Evolutionary conservation across 306 rosid species (phyloP), one percentile per base, ranked within the genome.

Genomic region (Sophora flavescens): DNA sequence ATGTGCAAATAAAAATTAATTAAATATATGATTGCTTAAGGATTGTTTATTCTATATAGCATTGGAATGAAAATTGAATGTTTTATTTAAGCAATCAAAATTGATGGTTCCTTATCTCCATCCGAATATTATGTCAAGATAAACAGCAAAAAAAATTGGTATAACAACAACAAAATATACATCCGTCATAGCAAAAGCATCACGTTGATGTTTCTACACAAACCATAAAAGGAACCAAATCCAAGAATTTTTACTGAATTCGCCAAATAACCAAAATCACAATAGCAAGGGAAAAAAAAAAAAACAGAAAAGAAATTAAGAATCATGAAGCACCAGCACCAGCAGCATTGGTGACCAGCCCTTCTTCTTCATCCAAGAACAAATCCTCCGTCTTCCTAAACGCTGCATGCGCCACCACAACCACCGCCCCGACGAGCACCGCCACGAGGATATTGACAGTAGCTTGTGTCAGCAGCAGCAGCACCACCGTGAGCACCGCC

Each of bases 401-500:
- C 42, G 60, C 83, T 1, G 88, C 95, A 76, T 93, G 98, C 16
- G 14, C 78, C 53, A 78, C 58, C 56, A 88, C 78, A 9, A 75
- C 13, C 65, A 22, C 87, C 33, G 35, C 82, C 44, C 80, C 88
- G 4, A 91, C 17, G 22, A 79, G 48, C 60, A 90, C 54, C 50
- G 97, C 88, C 18, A 71, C 81, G 28, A 89, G 8, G 8, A 94
- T 84, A 22, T 94, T 89, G 12, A 65, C 32, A 28, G 96, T 89
- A 8, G 91, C 97, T 44, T 80, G 63, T 0, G 98, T 91, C 62
- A 91, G 71, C 26, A 94, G 78, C 87, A 94, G 63, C n/a, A 88
- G 33, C 8, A 74, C 89, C 33, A 91, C 38, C 16, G 98, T 94
- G 51, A 91, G 50, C 12, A 94, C 50, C 3, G 80, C 38, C 75